Base-by-base conservation (phyloP, 371 early-diverging fungal genomes). In the Apophysomyces trapeziformis region DNA sequence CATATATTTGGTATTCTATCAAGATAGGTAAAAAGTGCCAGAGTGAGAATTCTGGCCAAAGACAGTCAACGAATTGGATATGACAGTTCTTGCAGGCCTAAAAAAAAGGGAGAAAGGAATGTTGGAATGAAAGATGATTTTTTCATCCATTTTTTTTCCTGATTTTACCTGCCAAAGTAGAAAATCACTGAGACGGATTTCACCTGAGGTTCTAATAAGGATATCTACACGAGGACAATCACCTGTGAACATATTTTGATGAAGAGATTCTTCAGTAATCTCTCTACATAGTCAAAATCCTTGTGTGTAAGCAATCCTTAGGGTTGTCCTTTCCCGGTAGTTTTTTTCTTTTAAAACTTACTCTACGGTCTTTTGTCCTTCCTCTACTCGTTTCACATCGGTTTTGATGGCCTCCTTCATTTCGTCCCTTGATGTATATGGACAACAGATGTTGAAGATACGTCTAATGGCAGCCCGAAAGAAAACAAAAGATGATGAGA, bases 401-500 rank as follows among this genome's bases (percentile, higher is more conserved):
- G 75, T 66, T 32, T 80, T 74, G 18, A 92, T 81, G 2, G 91
- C 85, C 21, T 82, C 86, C 1, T 89, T 70, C 62, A 98, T 92
- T 77, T 99, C 99, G 68, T 99, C 93, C 13, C 95, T 88, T n/a
- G 98, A 90, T 2, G 96, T 94, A 72, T 99, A 99, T 4, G 99
- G 93, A 67, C 95, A 93, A 69, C 98, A 98, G 35, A 99, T 86
- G 71, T 98, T 99, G 32, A 99, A 85, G 32, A 90, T 86, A 16
- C 84, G 62, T 88, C 93, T 69, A 86, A 26, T 26, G 32, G 32
- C 32, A 26, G 32, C 32, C 32, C 32, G 32, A 26, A 26, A 26
- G 32, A 26, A 26, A 26, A 26, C 32, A 26, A 26, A 26, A 26
- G 32, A 26, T 1, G 74, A 26, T 37, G 37, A 9, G 35, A 13